These are phyloP conservation scores for Limonium bicolor DNA, from an alignment of 148 eudicot genomes.

Conservation along the genomic window DNA sequence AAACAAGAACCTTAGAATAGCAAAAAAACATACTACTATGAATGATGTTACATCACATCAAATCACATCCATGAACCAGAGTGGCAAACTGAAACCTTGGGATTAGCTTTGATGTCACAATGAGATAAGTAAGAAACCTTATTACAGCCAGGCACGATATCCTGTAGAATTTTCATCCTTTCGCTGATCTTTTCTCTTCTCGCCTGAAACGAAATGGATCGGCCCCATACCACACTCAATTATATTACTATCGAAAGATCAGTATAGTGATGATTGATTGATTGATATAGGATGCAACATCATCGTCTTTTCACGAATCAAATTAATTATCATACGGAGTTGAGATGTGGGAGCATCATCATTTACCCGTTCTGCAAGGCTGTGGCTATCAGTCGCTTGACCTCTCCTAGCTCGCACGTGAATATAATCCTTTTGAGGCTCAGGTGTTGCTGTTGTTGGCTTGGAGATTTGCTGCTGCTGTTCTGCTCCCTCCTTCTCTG, in stretches of 20 bases:
- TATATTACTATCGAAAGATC: not conserved
- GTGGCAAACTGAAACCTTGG: no score
- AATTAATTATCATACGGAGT: not conserved
- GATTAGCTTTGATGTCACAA: not conserved
- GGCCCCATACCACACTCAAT: not conserved
- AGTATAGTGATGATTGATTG: no score
- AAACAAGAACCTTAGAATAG: no score
- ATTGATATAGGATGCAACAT: no score
- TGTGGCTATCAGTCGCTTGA: conserved; percentile 96
- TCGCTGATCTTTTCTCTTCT: conserved; percentile 93
- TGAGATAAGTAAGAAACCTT: conserved; percentile 54
- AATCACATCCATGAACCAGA: no score
- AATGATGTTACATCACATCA: no score
- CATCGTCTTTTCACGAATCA: no score
- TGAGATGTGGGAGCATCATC: not conserved
- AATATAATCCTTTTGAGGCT: conserved; percentile 83
- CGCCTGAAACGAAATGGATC: conserved; percentile 34
- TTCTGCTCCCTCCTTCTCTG: no score
- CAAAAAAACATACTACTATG: no score
- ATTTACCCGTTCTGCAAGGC: conserved; percentile 88
- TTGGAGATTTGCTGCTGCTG: no score
- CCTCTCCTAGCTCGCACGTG: conserved; percentile 99
- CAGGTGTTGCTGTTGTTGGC: no score
- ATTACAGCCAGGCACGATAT: conserved; percentile 81
- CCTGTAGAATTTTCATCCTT: conserved; percentile 86